phyloP scores from a whole-genome alignment of 2,329 filamentous ascomycete species.

The Macrophomina pseudophaseolina region DNA sequence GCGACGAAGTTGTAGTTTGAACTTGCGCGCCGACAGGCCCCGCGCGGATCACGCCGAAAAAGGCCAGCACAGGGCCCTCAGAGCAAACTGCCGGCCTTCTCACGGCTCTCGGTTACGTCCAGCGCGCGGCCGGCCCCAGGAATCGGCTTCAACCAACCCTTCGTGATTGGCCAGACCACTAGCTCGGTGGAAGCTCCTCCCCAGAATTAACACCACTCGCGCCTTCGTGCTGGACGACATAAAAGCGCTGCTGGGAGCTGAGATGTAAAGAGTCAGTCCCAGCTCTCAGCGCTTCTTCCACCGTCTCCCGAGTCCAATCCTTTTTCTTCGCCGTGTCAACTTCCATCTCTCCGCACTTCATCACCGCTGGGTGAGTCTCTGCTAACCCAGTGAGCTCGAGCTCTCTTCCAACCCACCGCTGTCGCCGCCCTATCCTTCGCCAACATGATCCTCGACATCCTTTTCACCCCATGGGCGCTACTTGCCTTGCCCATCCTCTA shows the following conservation, averaged over 20 bases:
- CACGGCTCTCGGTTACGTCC: slow-evolving; percentile 25
- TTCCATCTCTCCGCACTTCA: neutral
- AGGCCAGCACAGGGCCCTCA: neutral
- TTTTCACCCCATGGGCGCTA: slow-evolving; percentile 54
- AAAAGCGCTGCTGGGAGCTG: neutral
- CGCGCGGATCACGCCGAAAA: neutral
- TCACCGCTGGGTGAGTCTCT: neutral
- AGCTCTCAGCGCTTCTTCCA: neutral
- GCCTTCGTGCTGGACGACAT: neutral
- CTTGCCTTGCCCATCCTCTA: slow-evolving; percentile 57
- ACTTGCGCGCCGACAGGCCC: neutral
- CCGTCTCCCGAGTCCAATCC: neutral
- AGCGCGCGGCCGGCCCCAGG: neutral
- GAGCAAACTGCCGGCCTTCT: slow-evolving; percentile 9
- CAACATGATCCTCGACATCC: slow-evolving; percentile 40
- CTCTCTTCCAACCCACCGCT: neutral
- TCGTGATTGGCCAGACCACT: slow-evolving; percentile 1
- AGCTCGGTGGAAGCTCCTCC: slow-evolving; percentile 7
- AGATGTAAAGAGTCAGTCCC: too few species aligned
- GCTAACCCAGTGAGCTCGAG: neutral
- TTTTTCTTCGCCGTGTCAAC: neutral
- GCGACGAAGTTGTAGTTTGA: neutral
- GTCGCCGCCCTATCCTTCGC: neutral
- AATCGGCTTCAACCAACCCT: slow-evolving; percentile 1
- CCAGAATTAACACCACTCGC: neutral